Evolutionary conservation across 108 stramenopile genomes (phyloP).

Genomic region (Conticribra guillardii): DNA sequence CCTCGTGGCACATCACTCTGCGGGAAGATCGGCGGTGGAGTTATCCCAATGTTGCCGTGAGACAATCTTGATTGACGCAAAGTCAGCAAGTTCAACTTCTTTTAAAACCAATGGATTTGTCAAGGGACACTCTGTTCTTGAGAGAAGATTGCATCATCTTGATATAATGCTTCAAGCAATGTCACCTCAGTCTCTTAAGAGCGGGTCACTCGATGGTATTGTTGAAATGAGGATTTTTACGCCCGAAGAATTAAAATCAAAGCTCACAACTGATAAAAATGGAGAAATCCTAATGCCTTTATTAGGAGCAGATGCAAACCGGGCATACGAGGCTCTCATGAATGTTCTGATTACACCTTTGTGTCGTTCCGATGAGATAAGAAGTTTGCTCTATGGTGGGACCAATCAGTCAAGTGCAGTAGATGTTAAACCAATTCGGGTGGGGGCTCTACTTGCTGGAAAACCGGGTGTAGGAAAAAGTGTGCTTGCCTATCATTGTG

Average conservation of each 20-base stretch:
- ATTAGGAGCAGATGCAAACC: slow-evolving; percentile 53
- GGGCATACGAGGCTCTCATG: slow-evolving; percentile 68
- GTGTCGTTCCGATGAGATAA: slow-evolving; percentile 63
- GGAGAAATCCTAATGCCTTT: slow-evolving; percentile 52
- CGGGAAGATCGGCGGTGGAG: slow-evolving; percentile 67
- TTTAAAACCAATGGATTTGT: neutral
- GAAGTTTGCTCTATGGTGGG: slow-evolving; percentile 52
- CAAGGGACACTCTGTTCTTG: slow-evolving; percentile 1
- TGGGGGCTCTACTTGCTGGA: slow-evolving; percentile 78
- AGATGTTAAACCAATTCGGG: slow-evolving; percentile 51
- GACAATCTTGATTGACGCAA: slow-evolving; percentile 31
- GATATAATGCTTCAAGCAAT: slow-evolving; percentile 48
- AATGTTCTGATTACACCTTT: slow-evolving; percentile 76
- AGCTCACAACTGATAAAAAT: slow-evolving; percentile 6
- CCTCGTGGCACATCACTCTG: slow-evolving; percentile 49
- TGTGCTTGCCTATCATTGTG: slow-evolving; percentile 66
- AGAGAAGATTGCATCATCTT: slow-evolving; percentile 42
- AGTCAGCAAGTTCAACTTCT: neutral
- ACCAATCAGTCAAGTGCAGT: neutral
- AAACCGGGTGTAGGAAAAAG: slow-evolving; percentile 77
- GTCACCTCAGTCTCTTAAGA: slow-evolving; percentile 65
- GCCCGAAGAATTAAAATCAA: slow-evolving; percentile 54
- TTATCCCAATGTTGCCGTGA: slow-evolving; percentile 71
- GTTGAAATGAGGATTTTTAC: slow-evolving; percentile 77
- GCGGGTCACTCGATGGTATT: slow-evolving; percentile 63